Percentiles rank a stretch among this genome's conserved stretches.
phyloP scores from a whole-genome alignment of 1,284 basidiomycete species.

The Leccinum pallidistipes region DNA sequence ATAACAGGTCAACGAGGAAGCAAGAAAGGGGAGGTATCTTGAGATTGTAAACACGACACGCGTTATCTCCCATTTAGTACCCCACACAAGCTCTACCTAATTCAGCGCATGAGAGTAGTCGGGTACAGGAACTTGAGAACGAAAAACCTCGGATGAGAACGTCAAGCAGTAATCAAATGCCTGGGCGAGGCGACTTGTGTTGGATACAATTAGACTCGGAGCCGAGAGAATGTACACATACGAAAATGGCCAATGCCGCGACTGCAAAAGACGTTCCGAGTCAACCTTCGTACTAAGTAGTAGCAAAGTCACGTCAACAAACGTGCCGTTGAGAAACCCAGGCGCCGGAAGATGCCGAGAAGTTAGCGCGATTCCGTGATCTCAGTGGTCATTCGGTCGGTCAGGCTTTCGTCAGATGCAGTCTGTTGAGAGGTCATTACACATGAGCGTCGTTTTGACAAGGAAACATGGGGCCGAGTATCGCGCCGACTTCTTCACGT shows the following conservation, averaged over 20 bases:
- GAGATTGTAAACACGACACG: neutral
- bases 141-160: neutral
- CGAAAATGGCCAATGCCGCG: constrained; percentile 20
- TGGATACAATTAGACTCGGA: neutral
- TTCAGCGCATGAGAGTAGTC: neutral
- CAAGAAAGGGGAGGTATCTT: neutral
- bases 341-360: neutral
- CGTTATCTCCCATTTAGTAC: neutral
- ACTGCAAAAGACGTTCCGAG: constrained; percentile 8
- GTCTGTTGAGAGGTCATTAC: too few species aligned
- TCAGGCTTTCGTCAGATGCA: too few species aligned
- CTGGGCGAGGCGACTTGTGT: neutral
- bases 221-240: constrained; percentile 6
- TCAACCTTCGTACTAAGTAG: neutral
- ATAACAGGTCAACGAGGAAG: neutral
- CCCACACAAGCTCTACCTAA: neutral
- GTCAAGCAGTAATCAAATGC: neutral
- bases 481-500: constrained; percentile 37
- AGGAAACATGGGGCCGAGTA: constrained; percentile 15
- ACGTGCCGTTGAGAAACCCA: constrained; percentile 26
- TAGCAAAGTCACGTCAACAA: neutral
- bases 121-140: constrained; percentile 13
- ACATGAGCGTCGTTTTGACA: too few species aligned
- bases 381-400: too few species aligned
- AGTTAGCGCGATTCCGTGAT: neutral